A percentile compares a stretch with the other conserved stretches of the same genome.
Conservation (phyloP, 108 stramenopile species). For the Cyclotella baltica region DNA sequence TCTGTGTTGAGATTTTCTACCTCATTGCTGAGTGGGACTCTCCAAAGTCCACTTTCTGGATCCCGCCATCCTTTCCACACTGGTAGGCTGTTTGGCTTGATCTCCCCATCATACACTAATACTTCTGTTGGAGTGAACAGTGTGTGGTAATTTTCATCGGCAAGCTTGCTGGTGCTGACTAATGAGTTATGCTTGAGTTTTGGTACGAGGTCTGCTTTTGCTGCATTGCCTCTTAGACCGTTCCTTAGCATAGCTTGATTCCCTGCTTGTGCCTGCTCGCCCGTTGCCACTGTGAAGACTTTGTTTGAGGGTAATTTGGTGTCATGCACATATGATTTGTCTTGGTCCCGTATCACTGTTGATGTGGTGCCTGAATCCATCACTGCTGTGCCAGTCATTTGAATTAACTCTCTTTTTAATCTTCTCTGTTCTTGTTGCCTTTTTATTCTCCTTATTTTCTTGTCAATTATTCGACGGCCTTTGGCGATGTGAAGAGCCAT, state of each 20-base stretch:
- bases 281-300: neutral
- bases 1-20: too few species aligned
- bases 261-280: neutral
- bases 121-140: neutral
- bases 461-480: neutral
- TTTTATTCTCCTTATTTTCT: neutral
- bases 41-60: too few species aligned
- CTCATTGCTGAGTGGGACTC: too few species aligned
- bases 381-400: neutral
- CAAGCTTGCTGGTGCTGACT: neutral
- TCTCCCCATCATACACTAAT: neutral
- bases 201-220: neutral
- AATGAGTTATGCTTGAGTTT: neutral
- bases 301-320: neutral
- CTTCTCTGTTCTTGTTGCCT: neutral
- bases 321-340: too few species aligned
- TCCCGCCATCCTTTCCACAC: too few species aligned
- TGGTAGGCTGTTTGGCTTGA: too few species aligned
- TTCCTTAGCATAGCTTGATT: neutral
- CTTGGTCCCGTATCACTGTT: neutral
- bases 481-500: neutral
- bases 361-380: neutral
- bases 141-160: neutral
- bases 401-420: neutral
- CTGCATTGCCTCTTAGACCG: neutral